Evolutionary conservation across 257 asterid genomes (phyloP).

Genomic region (Cynanchum wilfordii): DNA sequence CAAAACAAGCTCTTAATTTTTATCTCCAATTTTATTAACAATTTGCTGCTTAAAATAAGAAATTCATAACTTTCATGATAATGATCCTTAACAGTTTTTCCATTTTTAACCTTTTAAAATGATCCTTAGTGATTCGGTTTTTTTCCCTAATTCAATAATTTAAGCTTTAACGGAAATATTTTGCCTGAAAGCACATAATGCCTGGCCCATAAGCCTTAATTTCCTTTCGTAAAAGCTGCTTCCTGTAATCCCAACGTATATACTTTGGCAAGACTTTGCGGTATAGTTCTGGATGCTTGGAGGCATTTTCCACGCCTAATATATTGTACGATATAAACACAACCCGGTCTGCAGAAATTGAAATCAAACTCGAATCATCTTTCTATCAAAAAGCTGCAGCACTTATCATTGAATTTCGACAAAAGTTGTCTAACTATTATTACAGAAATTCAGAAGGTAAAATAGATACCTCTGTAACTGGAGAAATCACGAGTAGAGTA

Average conservation of each 20-base stretch:
- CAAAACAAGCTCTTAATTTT: background rate
- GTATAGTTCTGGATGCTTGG: conserved; percentile 62
- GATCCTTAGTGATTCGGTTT: no score
- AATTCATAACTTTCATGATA: background rate
- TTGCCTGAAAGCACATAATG: conserved; percentile 75
- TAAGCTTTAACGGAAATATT: conserved; percentile 16
- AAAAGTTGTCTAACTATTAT: background rate
- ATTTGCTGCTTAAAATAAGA: background rate
- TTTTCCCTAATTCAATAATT: background rate
- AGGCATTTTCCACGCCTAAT: conserved; percentile 69
- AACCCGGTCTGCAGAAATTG: conserved; percentile 43
- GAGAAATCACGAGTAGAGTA: conserved; percentile 49
- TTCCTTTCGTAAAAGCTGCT: conserved; percentile 52
- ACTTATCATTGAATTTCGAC: background rate
- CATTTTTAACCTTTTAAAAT: no score
- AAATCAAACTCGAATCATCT: background rate
- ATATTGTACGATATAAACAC: conserved; percentile 70
- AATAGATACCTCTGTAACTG: conserved; percentile 33
- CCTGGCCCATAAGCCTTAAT: conserved; percentile 53
- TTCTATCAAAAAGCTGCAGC: background rate
- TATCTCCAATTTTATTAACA: background rate
- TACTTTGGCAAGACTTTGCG: conserved; percentile 34
- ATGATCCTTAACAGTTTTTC: background rate
- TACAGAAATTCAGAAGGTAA: background rate
- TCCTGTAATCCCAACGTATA: conserved; percentile 72